Percentiles rank a stretch among this genome's conserved stretches.
Conservation (phyloP, 2,329 filamentous ascomycete genomes). For the Aspergillus quadrilineatus region DNA sequence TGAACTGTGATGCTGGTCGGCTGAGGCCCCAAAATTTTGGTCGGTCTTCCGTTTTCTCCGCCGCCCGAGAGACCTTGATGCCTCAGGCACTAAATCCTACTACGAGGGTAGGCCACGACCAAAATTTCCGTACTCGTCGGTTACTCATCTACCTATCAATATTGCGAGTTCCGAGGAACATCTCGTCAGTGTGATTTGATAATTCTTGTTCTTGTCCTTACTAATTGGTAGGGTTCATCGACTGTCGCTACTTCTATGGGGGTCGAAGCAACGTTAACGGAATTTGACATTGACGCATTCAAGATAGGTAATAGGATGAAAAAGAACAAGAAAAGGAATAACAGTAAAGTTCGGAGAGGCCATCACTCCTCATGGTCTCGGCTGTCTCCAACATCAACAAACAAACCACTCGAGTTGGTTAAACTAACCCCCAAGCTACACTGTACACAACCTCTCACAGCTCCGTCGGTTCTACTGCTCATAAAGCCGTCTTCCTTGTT, state of each 20-base stretch:
- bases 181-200: too few species aligned
- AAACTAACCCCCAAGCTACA: conserved; percentile 1
- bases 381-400: conserved; percentile 5
- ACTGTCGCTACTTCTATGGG: too few species aligned
- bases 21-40: conserved; percentile 31
- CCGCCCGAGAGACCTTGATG: conserved; percentile 23
- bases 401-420: background rate
- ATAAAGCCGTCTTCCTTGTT: conserved; percentile 7
- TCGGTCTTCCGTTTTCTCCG: conserved; percentile 34
- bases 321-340: background rate
- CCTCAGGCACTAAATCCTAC: conserved; percentile 24
- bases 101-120: background rate
- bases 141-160: too few species aligned
- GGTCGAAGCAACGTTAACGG: background rate
- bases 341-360: conserved; percentile 4
- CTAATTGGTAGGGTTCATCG: too few species aligned
- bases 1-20: background rate
- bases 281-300: conserved; percentile 7
- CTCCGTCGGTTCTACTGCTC: background rate
- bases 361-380: background rate
- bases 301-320: conserved; percentile 10
- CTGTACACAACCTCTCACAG: background rate
- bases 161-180: too few species aligned
- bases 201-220: too few species aligned
- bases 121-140: too few species aligned